A percentile compares a stretch with the other conserved stretches of the same genome.
These are phyloP conservation scores for Globisporangium alternatum DNA, from an alignment of 352 stramenopile species.

Conservation along the genomic window DNA sequence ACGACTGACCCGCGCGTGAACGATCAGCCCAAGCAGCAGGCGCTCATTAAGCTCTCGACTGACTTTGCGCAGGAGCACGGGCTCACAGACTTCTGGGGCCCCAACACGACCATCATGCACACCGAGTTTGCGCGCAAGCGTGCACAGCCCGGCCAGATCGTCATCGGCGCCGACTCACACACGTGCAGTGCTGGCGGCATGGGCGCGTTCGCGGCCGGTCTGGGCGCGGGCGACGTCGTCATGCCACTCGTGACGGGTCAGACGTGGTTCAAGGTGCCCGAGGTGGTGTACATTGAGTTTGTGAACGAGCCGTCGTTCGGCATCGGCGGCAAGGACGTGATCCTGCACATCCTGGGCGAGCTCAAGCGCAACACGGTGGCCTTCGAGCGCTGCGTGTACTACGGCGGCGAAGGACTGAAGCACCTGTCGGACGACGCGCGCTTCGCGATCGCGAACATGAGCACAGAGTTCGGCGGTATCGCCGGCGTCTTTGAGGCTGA, in stretches of 20 bases:
- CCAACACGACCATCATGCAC: slow-evolving; percentile 88
- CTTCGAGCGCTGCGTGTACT: slow-evolving; percentile 79
- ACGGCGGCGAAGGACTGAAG: slow-evolving; percentile 57
- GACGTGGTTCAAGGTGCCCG: slow-evolving; percentile 84
- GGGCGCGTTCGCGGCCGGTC: slow-evolving; percentile 67
- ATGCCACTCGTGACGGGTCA: slow-evolving; percentile 82
- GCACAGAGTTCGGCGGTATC: slow-evolving; percentile 78
- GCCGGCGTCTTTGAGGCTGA: slow-evolving; percentile 79
- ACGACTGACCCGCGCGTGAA: slow-evolving; percentile 80
- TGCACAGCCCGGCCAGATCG: slow-evolving; percentile 79
- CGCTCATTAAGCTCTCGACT: slow-evolving; percentile 76
- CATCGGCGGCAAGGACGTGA: slow-evolving; percentile 81
- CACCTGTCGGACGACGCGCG: slow-evolving; percentile 74
- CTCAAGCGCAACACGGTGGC: slow-evolving; percentile 84
- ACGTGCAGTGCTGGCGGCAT: slow-evolving; percentile 76
- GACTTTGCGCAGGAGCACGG: slow-evolving; percentile 70
- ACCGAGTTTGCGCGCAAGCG: slow-evolving; percentile 79
- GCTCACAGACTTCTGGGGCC: slow-evolving; percentile 74
- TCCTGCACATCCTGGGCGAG: slow-evolving; percentile 73
- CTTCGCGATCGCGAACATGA: slow-evolving; percentile 85
- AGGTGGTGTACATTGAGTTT: slow-evolving; percentile 80
- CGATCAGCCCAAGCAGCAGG: slow-evolving; percentile 71
- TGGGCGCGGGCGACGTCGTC: slow-evolving; percentile 75
- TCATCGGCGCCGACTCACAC: slow-evolving; percentile 79
- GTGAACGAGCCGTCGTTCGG: slow-evolving; percentile 58